Percentiles rank a stretch among this genome's conserved stretches.
Evolutionary conservation across 345 rosid genomes (phyloP).

Genomic region (Mercurialis annua): DNA sequence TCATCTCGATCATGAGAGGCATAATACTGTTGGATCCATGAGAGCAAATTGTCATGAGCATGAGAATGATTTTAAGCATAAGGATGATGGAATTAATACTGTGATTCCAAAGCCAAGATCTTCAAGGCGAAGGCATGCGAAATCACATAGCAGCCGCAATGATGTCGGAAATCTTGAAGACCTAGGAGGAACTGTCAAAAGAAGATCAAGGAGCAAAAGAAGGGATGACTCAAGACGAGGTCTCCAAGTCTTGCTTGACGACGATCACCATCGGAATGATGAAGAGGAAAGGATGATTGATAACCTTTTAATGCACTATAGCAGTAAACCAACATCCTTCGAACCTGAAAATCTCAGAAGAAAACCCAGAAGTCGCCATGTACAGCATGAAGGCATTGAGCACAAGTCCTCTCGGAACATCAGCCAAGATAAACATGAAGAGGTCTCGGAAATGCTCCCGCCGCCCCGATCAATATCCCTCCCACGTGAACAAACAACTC

Average conservation of each 20-base stretch:
- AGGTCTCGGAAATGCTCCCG: constrained; percentile 27
- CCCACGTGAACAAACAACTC: constrained; percentile 49
- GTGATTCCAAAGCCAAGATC: constrained; percentile 54
- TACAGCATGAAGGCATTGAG: constrained; percentile 26
- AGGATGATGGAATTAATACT: constrained; percentile 28
- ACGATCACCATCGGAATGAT: constrained; percentile 47
- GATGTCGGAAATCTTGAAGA: constrained; percentile 38
- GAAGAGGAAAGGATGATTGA: constrained; percentile 84
- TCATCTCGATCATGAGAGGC: constrained; percentile 32
- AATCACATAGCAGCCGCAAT: constrained; percentile 36
- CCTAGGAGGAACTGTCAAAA: constrained; percentile 25
- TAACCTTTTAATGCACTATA: constrained; percentile 81
- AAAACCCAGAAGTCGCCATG: constrained; percentile 51
- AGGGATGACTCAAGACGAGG: constrained; percentile 63
- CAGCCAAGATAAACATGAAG: constrained; percentile 31
- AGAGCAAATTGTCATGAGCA: constrained; percentile 24
- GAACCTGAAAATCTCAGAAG: constrained; percentile 45
- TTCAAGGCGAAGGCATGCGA: constrained; percentile 51
- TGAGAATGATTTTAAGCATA: constrained; percentile 20
- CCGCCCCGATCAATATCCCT: constrained; percentile 67
- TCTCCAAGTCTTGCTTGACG: constrained; percentile 58
- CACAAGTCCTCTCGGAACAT: constrained; percentile 25
- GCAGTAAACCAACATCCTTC: constrained; percentile 60
- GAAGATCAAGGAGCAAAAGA: constrained; percentile 59
- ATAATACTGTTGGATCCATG: constrained; percentile 21